Percentiles rank a stretch among this genome's conserved stretches.
phyloP scores from a whole-genome alignment of 1,139 yeast genomes.

The Blastobotrys capitulatus region DNA sequence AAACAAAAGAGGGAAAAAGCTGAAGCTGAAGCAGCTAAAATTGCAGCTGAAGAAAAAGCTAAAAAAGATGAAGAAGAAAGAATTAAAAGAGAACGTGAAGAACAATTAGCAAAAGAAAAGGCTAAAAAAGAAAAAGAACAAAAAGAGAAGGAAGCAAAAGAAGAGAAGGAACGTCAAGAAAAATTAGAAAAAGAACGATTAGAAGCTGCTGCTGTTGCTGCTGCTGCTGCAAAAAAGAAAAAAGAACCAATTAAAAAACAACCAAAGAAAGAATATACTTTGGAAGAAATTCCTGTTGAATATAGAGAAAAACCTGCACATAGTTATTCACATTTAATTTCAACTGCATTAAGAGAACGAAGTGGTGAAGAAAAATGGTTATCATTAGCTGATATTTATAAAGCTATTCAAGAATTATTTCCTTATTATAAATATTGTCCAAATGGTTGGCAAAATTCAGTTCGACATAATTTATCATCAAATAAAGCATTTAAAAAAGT shows the following conservation, averaged over 20 bases:
- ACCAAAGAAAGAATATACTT: conserved; percentile 31
- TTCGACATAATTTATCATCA: conserved; percentile 78
- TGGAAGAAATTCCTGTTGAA: conserved; percentile 75
- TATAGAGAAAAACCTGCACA: conserved; percentile 76
- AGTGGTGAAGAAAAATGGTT: conserved; percentile 48
- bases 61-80: background rate
- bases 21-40: conserved; percentile 1
- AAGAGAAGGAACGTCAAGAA: background rate
- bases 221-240: conserved; percentile 13
- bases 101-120: background rate
- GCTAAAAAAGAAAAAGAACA: background rate
- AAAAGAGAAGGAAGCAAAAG: background rate
- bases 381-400: conserved; percentile 80
- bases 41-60: background rate
- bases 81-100: background rate
- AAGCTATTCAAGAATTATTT: conserved; percentile 76
- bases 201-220: conserved; percentile 5
- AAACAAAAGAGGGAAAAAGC: background rate
- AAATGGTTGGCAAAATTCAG: conserved; percentile 96
- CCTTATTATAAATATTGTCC: conserved; percentile 92
- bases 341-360: conserved; percentile 65
- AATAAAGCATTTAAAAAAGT: conserved; percentile 80
- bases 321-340: conserved; percentile 73
- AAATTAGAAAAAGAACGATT: background rate
- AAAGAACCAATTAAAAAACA: conserved; percentile 13